Conservation (phyloP, 164 flowering plant genomes). For the Cinnamomum micranthum region DNA sequence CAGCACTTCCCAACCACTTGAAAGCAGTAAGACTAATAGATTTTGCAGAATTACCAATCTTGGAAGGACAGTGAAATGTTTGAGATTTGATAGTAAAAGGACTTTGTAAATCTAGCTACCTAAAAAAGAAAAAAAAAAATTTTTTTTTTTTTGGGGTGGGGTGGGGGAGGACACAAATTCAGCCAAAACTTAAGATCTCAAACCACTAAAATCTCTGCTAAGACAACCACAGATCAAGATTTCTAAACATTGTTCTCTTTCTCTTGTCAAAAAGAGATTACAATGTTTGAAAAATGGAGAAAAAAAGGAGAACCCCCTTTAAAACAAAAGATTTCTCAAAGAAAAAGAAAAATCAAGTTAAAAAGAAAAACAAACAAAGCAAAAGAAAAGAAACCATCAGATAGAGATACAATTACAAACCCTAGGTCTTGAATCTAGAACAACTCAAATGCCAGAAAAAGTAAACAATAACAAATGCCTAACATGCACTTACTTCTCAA, state of each 20-base stretch:
- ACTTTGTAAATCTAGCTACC: neutral
- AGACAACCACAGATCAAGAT: too few species aligned
- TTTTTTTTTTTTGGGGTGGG: too few species aligned
- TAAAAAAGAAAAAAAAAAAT: too few species aligned
- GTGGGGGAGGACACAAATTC: neutral
- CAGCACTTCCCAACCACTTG: neutral
- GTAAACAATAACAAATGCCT: neutral
- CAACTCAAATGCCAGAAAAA: neutral
- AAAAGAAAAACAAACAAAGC: too few species aligned
- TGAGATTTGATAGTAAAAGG: too few species aligned
- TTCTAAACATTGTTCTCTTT: too few species aligned
- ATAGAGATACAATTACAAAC: too few species aligned
- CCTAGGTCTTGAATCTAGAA: neutral
- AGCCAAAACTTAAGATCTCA: neutral
- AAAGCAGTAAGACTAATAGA: neutral
- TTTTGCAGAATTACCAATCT: neutral
- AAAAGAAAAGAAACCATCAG: neutral
- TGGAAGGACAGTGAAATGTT: neutral
- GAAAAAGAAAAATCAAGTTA: too few species aligned
- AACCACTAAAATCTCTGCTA: neutral
- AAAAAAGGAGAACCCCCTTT: neutral
- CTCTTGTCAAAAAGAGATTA: neutral
- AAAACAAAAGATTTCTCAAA: too few species aligned
- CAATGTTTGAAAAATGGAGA: neutral
- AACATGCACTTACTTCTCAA: neutral